Percentiles rank a stretch among this genome's conserved stretches.
Conservation (phyloP, 2,329 filamentous ascomycete species). For the Calonectria naviculata region DNA sequence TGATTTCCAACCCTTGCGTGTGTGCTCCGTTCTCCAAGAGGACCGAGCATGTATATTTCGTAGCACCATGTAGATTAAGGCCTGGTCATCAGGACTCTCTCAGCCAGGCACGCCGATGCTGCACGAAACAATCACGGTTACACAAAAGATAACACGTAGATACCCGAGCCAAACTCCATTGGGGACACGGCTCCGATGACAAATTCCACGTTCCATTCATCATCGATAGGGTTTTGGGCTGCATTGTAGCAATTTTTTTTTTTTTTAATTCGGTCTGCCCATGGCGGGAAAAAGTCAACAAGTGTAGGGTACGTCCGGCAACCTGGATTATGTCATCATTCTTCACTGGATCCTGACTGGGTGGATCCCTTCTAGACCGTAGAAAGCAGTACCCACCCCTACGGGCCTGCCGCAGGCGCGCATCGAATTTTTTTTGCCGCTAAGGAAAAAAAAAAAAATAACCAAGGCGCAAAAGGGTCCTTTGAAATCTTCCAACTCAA, state of each 20-base stretch:
- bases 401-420: conserved; percentile 38
- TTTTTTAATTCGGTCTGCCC: background rate
- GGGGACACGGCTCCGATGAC: background rate
- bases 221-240: background rate
- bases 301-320: conserved; percentile 13
- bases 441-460: conserved; percentile 41
- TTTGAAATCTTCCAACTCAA: conserved; percentile 28
- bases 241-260: background rate
- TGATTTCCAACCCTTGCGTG: background rate
- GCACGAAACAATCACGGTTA: background rate
- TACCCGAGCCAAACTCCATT: background rate
- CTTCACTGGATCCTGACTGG: background rate
- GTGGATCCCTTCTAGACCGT: conserved; percentile 23
- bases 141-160: background rate
- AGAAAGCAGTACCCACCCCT: conserved; percentile 12
- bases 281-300: conserved; percentile 1
- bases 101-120: background rate
- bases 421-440: conserved; percentile 39
- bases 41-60: background rate
- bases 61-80: background rate
- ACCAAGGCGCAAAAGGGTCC: conserved; percentile 34
- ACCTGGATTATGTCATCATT: conserved; percentile 18
- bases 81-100: background rate
- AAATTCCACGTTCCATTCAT: background rate
- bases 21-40: background rate